Conservation (phyloP, 2,329 filamentous ascomycete species). For the Blastomyces emzantsi region DNA sequence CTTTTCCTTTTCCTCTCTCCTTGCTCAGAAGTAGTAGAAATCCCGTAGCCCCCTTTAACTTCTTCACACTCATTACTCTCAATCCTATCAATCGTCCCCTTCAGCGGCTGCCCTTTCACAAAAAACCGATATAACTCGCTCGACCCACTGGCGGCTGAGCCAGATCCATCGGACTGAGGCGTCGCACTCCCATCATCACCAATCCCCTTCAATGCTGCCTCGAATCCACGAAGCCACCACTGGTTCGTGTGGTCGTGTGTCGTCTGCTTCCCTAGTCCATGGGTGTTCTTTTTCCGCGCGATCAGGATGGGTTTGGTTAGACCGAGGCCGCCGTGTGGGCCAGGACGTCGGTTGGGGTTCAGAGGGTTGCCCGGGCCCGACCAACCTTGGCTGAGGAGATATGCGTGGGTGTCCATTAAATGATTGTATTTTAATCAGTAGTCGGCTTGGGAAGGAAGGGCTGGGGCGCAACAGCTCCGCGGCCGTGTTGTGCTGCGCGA, state of each 20-base stretch:
- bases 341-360: slow-evolving; percentile 50
- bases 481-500: background rate
- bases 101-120: slow-evolving; percentile 67
- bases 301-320: slow-evolving; percentile 76
- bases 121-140: slow-evolving; percentile 68
- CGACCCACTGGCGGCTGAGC: slow-evolving; percentile 37
- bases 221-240: slow-evolving; percentile 96
- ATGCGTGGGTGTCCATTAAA: slow-evolving; percentile 71
- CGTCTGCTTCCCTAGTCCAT: slow-evolving; percentile 72
- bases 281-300: slow-evolving; percentile 69
- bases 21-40: slow-evolving; percentile 17
- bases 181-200: slow-evolving; percentile 51
- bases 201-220: slow-evolving; percentile 76
- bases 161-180: slow-evolving; percentile 47
- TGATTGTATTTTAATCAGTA: background rate
- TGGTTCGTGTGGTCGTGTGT: slow-evolving; percentile 60
- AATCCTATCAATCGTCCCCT: slow-evolving; percentile 49
- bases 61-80: slow-evolving; percentile 20
- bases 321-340: slow-evolving; percentile 56
- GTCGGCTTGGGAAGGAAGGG: background rate
- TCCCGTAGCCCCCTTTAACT: slow-evolving; percentile 30
- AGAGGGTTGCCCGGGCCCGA: slow-evolving; percentile 80
- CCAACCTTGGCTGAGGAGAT: slow-evolving; percentile 83
- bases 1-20: slow-evolving; percentile 20
- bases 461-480: background rate